phyloP scores from a whole-genome alignment of 2,329 filamentous ascomycete species.

The Fusarium sp. region DNA sequence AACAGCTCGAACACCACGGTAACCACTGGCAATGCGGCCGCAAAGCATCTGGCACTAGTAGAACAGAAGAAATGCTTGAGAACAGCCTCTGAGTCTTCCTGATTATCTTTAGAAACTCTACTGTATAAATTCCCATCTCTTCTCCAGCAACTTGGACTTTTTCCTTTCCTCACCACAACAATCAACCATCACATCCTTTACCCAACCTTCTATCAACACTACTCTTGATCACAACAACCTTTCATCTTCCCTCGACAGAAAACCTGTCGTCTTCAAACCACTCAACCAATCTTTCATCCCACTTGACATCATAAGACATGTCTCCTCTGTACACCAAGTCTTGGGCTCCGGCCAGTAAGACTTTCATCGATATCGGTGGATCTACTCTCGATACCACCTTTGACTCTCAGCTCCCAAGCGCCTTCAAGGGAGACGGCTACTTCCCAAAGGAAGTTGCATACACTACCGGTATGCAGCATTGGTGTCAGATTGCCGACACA shows the following conservation, averaged over 20 bases:
- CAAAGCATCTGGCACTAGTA: not conserved
- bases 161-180: not conserved
- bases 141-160: rapidly evolving
- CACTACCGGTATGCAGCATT: slow-evolving; percentile 30
- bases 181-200: not conserved
- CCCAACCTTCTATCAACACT: not conserved
- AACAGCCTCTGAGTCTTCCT: not conserved
- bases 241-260: not conserved
- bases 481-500: slow-evolving; percentile 20
- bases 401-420: slow-evolving; percentile 6
- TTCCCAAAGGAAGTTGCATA: slow-evolving; percentile 42
- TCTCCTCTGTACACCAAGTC: not conserved
- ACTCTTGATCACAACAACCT: not conserved
- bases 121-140: not conserved
- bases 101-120: rapidly evolving
- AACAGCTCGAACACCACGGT: not conserved
- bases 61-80: not conserved
- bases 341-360: not conserved
- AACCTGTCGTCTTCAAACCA: rapidly evolving
- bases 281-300: not conserved
- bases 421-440: slow-evolving; percentile 17
- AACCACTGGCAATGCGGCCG: not conserved
- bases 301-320: not conserved
- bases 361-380: slow-evolving; percentile 36
- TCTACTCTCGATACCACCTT: slow-evolving; percentile 8